Evolutionary conservation across 495 filamentous ascomycete genomes (phyloP).

Genomic region (Cenococcum geophilum): DNA sequence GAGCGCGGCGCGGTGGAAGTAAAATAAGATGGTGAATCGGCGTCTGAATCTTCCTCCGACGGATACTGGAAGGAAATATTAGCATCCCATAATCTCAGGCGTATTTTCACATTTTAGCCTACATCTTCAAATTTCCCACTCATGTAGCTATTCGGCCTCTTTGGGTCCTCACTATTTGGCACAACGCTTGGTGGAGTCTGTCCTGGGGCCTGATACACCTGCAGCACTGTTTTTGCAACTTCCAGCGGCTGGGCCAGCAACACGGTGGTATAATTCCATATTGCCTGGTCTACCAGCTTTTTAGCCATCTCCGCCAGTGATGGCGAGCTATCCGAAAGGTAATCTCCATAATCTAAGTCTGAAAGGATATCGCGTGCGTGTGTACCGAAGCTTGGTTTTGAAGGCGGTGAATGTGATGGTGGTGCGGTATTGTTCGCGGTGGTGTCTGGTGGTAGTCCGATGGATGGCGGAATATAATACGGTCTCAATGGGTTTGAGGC

Average conservation of each 20-base stretch:
- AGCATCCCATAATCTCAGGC: slow-evolving; percentile 11
- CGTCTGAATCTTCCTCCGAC: slow-evolving; percentile 51
- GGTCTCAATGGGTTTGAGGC: slow-evolving; percentile 86
- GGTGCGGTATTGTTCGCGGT: slow-evolving; percentile 21
- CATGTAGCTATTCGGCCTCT: slow-evolving; percentile 37
- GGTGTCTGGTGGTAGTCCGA: slow-evolving; percentile 47
- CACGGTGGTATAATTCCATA: slow-evolving; percentile 80
- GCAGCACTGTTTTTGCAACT: slow-evolving; percentile 87
- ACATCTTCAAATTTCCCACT: slow-evolving; percentile 47
- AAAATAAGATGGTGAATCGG: slow-evolving; percentile 76
- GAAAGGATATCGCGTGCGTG: slow-evolving; percentile 78
- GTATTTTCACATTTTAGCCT: slow-evolving; percentile 22
- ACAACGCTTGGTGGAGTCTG: slow-evolving; percentile 32
- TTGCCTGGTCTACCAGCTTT: slow-evolving; percentile 66
- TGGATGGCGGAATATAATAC: slow-evolving; percentile 85
- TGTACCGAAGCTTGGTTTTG: slow-evolving; percentile 53
- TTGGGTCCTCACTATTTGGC: slow-evolving; percentile 26
- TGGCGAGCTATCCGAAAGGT: slow-evolving; percentile 69
- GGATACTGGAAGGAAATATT: slow-evolving; percentile 36
- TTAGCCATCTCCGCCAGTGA: slow-evolving; percentile 65
- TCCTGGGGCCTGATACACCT: slow-evolving; percentile 57
- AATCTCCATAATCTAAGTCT: slow-evolving; percentile 84
- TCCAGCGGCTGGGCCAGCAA: slow-evolving; percentile 93
- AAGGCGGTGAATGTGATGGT: slow-evolving; percentile 10
- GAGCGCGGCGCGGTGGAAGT: slow-evolving; percentile 59